Percentiles rank a stretch among this genome's conserved stretches.
These are phyloP conservation scores for Eucalyptus polybractea DNA, from an alignment of 345 rosid species.

Conservation along the genomic window DNA sequence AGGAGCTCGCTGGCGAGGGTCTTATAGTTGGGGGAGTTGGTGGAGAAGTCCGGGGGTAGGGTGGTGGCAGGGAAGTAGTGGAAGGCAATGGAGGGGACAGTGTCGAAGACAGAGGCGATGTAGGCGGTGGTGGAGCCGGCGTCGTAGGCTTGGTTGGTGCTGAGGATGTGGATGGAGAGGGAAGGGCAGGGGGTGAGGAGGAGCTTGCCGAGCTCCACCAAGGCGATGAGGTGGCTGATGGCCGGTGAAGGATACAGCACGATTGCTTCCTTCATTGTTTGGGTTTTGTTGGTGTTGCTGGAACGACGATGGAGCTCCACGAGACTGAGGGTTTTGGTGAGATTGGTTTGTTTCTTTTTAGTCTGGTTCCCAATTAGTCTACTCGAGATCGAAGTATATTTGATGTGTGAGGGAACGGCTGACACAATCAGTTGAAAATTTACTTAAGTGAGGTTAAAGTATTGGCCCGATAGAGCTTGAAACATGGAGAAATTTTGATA, in stretches of 20 bases:
- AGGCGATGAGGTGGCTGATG: not conserved
- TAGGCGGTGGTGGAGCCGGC: too few relatives aligned
- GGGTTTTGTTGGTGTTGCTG: not conserved
- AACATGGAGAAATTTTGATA: not conserved
- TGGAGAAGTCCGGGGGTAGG: too few relatives aligned
- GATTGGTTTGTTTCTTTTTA: not conserved
- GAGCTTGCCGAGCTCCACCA: not conserved
- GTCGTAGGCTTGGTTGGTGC: not conserved
- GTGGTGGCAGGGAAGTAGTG: too few relatives aligned
- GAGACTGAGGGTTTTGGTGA: not conserved
- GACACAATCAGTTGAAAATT: not conserved
- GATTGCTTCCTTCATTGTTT: constrained; percentile 1
- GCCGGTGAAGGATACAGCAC: not conserved
- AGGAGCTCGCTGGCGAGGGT: too few relatives aligned
- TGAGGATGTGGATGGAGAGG: constrained; percentile 14
- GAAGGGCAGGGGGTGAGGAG: not conserved
- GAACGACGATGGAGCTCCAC: not conserved
- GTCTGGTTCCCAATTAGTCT: not conserved
- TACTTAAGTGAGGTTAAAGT: too few relatives aligned
- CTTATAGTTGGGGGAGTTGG: too few relatives aligned
- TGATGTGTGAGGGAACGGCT: not conserved
- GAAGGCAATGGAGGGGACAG: too few relatives aligned
- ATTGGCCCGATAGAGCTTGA: not conserved
- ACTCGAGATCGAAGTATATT: not conserved
- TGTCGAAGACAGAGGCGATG: too few relatives aligned